phyloP scores from a whole-genome alignment of 371 early-diverging fungal species.

The Racocetra persica region DNA sequence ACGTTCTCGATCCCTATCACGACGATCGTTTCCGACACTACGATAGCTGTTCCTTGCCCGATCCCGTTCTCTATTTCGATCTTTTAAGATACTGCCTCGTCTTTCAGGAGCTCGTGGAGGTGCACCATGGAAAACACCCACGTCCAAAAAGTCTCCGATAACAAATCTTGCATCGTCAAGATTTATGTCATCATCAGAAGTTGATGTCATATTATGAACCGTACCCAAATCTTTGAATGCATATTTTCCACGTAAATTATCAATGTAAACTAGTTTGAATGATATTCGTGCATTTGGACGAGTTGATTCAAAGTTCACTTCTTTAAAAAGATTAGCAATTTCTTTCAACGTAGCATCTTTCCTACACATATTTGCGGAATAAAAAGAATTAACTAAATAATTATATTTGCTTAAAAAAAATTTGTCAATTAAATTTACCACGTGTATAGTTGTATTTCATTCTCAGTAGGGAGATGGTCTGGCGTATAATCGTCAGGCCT shows the following conservation, averaged over 20 bases:
- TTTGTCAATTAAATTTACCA: constrained; percentile 55
- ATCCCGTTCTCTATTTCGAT: constrained; percentile 24
- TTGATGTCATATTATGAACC: constrained; percentile 54
- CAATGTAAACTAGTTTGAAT: constrained; percentile 63
- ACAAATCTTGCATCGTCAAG: constrained; percentile 63
- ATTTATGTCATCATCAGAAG: constrained; percentile 61
- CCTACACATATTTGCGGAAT: constrained; percentile 51
- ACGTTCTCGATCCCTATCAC: constrained; percentile 19
- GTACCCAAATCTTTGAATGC: constrained; percentile 60
- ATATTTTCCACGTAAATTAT: constrained; percentile 55
- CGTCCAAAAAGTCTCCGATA: constrained; percentile 69
- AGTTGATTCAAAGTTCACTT: constrained; percentile 60
- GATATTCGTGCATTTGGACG: constrained; percentile 61
- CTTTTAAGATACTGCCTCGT: constrained; percentile 14
- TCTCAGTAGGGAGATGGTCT: constrained; percentile 53
- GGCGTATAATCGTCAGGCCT: constrained; percentile 54
- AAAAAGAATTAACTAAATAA: not conserved
- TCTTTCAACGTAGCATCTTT: constrained; percentile 72
- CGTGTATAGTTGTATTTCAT: constrained; percentile 67
- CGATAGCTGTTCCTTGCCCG: constrained; percentile 1
- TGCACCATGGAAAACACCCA: constrained; percentile 59
- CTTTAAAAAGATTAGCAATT: constrained; percentile 65
- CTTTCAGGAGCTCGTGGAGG: constrained; percentile 43
- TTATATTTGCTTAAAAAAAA: not conserved
- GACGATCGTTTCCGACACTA: not conserved